phyloP scores from a whole-genome alignment of 2,329 filamentous ascomycete genomes.

The Monosporascus sp. region DNA sequence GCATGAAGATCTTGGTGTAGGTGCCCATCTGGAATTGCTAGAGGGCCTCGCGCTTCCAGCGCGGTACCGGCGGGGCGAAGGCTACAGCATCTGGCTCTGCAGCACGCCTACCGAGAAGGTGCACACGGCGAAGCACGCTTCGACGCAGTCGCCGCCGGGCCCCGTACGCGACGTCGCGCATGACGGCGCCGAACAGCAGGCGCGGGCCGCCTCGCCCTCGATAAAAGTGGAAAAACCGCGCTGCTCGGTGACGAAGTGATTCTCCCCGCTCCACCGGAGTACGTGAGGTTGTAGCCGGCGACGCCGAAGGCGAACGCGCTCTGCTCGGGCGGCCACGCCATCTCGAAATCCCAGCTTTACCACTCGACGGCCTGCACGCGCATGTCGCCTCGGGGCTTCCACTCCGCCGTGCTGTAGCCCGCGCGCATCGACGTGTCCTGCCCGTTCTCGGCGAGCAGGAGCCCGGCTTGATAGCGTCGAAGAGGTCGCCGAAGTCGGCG shows the following conservation, averaged over 20 bases:
- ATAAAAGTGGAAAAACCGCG: constrained; percentile 58
- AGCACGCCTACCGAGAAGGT: constrained; percentile 67
- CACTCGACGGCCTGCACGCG: constrained; percentile 58
- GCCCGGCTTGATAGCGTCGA: constrained; percentile 54
- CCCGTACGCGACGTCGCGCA: constrained; percentile 51
- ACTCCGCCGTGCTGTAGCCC: constrained; percentile 55
- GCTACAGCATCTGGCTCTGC: constrained; percentile 51
- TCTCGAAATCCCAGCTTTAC: constrained; percentile 49
- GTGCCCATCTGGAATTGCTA: constrained; percentile 64
- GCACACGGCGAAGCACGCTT: constrained; percentile 44
- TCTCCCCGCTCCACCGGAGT: constrained; percentile 56
- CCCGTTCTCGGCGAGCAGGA: constrained; percentile 52
- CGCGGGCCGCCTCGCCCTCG: constrained; percentile 48
- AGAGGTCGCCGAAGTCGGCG: constrained; percentile 43
- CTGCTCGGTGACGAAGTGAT: constrained; percentile 57
- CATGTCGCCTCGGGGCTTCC: constrained; percentile 55
- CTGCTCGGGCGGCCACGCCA: constrained; percentile 51
- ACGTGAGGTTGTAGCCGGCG: constrained; percentile 55
- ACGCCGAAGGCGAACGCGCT: constrained; percentile 51
- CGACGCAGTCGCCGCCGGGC: constrained; percentile 33
- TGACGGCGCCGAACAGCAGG: constrained; percentile 52
- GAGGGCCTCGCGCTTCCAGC: constrained; percentile 61
- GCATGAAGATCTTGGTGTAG: constrained; percentile 69
- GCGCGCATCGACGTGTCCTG: constrained; percentile 58
- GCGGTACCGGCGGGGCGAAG: constrained; percentile 55